Base-by-base conservation (phyloP, 2,329 filamentous ascomycete species). In the Talaromyces piceae region DNA sequence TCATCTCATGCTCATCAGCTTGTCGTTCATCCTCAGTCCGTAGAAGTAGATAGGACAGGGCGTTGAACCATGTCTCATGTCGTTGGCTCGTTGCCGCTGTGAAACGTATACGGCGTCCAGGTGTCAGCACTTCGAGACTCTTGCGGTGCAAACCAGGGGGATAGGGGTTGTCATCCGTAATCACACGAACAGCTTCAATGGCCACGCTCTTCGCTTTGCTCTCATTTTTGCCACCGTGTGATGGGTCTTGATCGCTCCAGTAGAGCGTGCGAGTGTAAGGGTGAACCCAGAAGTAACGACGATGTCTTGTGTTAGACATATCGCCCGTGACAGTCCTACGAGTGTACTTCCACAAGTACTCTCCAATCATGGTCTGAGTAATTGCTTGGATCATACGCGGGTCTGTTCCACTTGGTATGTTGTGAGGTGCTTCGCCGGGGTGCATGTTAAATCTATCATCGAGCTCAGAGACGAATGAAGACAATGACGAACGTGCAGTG, bases 301-400 rank as follows among this genome's bases (percentile, higher is more conserved):
- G 83, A 69, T 98, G 93, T 48, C 93, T 82, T 51, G 91, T 95
- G 60, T 84, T 86, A 13, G 91, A 97, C 71, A 95, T 83, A 56
- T 90, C 87, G 50, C 84, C 87, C 22, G 91, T 85, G n/a, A 90
- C 91, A 54, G 91, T 79, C 73, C 93, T 95, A 62, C 93, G 86
- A 0, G 93, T 98, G 71, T 98, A 98, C 69, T 98, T 98, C 93
- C 93, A 98, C 37, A 98, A 77, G 68, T 91, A 97, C 68, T 98
- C 93, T 51, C 93, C 93, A 64, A 98, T 97, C 93, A 98, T 98
- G 16, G 93, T 97, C 70, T 98, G 91, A 2, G 93, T 98, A 58
- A 98, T 96, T 45, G 93, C 93, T 73, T 96, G 90, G 59, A 98
- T 97, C 90, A 98, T 96, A 61, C 91, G 87, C 56, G 91, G 91